Conservation (phyloP, 2,329 filamentous ascomycete genomes). For the Lanzia echinophila region DNA sequence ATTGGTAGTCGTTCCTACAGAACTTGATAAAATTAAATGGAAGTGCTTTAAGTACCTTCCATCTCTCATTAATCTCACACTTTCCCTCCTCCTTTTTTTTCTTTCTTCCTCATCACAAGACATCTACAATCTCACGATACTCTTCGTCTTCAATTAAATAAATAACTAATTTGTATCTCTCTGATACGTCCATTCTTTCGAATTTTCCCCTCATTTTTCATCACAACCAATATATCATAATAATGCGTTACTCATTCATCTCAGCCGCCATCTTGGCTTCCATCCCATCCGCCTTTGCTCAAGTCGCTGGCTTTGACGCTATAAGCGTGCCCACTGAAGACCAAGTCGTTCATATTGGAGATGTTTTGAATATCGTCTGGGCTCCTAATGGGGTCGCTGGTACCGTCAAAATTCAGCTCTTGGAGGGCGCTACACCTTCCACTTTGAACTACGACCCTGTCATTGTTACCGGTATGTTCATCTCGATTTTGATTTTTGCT, state of each 20-base stretch:
- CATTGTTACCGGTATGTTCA: slow-evolving; percentile 46
- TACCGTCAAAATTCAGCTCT: slow-evolving; percentile 46
- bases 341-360: slow-evolving; percentile 42
- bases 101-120: neutral
- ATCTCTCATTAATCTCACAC: neutral
- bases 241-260: slow-evolving; percentile 26
- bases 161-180: slow-evolving; percentile 6
- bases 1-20: too few species aligned
- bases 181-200: slow-evolving; percentile 27
- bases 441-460: slow-evolving; percentile 36
- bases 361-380: slow-evolving; percentile 47
- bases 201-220: slow-evolving; percentile 1
- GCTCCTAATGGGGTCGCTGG: slow-evolving; percentile 34
- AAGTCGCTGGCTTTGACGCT: slow-evolving; percentile 50
- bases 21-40: too few species aligned
- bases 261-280: slow-evolving; percentile 24
- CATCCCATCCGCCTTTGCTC: slow-evolving; percentile 36
- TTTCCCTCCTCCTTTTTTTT: neutral
- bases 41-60: neutral
- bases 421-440: slow-evolving; percentile 44
- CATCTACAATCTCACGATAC: neutral
- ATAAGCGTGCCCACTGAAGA: slow-evolving; percentile 41
- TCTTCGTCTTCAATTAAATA: neutral
- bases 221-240: slow-evolving; percentile 13
- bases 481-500: neutral